These are phyloP conservation scores for Albophoma yamanashiensis DNA, from an alignment of 2,329 filamentous ascomycete species.

Conservation along the genomic window DNA sequence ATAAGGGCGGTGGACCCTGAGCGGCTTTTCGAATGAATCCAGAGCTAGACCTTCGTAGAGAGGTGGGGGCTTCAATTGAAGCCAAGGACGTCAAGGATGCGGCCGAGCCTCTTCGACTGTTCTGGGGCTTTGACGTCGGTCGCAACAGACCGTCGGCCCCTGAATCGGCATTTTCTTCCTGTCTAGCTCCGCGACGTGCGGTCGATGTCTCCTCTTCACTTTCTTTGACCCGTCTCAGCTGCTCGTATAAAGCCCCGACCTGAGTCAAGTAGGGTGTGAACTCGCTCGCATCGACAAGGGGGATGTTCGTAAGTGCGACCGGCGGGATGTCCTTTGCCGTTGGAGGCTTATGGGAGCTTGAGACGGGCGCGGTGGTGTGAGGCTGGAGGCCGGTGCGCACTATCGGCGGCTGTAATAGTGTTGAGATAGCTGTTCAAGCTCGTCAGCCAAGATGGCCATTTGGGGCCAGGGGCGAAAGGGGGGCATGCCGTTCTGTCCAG, in stretches of 20 bases:
- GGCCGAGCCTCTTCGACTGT: slow-evolving; percentile 21
- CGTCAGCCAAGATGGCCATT: background rate
- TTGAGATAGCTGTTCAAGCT: slow-evolving; percentile 63
- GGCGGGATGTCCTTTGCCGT: slow-evolving; percentile 86
- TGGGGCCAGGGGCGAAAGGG: background rate
- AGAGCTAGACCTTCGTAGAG: slow-evolving; percentile 33
- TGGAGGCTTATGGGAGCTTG: slow-evolving; percentile 70
- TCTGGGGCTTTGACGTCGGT: slow-evolving; percentile 22
- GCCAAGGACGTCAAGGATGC: slow-evolving; percentile 39
- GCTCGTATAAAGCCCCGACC: slow-evolving; percentile 80
- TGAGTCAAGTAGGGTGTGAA: slow-evolving; percentile 81
- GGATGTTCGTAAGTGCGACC: slow-evolving; percentile 81
- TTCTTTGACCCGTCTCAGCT: slow-evolving; percentile 74
- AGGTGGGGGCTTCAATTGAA: slow-evolving; percentile 34
- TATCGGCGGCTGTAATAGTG: slow-evolving; percentile 82
- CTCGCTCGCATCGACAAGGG: slow-evolving; percentile 65
- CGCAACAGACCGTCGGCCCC: slow-evolving; percentile 35
- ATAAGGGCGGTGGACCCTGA: slow-evolving; percentile 73
- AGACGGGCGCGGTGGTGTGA: slow-evolving; percentile 57
- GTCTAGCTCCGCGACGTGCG: slow-evolving; percentile 25
- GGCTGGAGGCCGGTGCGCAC: slow-evolving; percentile 78
- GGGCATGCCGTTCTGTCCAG: slow-evolving; percentile 67
- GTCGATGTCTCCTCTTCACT: slow-evolving; percentile 53
- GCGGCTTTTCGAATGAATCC: slow-evolving; percentile 45
- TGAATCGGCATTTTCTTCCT: slow-evolving; percentile 30